Percentiles rank a stretch among this genome's conserved stretches.
These are phyloP conservation scores for Coemansia sp. DNA, from an alignment of 192 early-diverging fungal genomes.

Conservation along the genomic window DNA sequence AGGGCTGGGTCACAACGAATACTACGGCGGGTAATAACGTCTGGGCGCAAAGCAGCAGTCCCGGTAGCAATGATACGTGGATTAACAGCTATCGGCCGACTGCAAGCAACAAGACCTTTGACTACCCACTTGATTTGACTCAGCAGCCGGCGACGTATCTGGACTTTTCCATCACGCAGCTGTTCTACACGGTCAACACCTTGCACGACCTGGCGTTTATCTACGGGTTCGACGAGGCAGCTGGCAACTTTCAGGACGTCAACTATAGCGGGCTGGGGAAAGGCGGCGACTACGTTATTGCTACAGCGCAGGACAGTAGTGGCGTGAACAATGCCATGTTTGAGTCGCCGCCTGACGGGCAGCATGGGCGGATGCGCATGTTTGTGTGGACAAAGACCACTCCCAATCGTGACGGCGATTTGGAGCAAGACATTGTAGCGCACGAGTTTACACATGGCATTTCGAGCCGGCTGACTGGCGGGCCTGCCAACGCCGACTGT, in stretches of 20 bases:
- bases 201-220: constrained; percentile 87
- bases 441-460: constrained; percentile 97
- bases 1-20: constrained; percentile 58
- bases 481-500: constrained; percentile 86
- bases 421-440: constrained; percentile 89
- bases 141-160: constrained; percentile 68
- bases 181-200: constrained; percentile 92
- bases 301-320: constrained; percentile 87
- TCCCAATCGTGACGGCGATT: constrained; percentile 78
- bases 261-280: constrained; percentile 80
- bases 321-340: constrained; percentile 95
- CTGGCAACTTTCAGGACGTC: constrained; percentile 93
- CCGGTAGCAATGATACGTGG: constrained; percentile 64
- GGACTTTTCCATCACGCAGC: constrained; percentile 78
- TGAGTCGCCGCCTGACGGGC: constrained; percentile 92
- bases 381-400: constrained; percentile 82
- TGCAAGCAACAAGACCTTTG: constrained; percentile 64
- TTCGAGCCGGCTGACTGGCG: constrained; percentile 87
- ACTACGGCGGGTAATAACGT: constrained; percentile 91
- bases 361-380: constrained; percentile 90
- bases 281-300: constrained; percentile 85
- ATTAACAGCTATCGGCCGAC: constrained; percentile 74
- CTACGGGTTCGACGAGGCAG: constrained; percentile 88
- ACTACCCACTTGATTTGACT: constrained; percentile 68
- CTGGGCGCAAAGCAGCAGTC: constrained; percentile 80